Evolutionary conservation across 2,329 filamentous ascomycete genomes (phyloP).

Genomic region (Epichloe sp.): DNA sequence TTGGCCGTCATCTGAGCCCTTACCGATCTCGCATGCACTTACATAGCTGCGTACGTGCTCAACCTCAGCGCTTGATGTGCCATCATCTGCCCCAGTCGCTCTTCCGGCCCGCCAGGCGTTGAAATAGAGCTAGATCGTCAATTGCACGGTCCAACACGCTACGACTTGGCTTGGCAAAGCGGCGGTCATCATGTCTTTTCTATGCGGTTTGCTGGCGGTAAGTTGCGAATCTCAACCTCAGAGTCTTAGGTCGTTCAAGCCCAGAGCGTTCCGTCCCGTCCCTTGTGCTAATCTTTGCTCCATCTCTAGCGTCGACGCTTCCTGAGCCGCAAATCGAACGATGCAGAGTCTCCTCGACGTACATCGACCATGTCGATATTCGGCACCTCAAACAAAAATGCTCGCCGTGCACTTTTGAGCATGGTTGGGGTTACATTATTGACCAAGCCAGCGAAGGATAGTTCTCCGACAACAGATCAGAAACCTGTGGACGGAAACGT

Average conservation of each 20-base stretch:
- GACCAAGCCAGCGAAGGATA: constrained; percentile 11
- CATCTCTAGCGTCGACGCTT: constrained; percentile 9
- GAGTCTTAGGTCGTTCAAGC: background rate
- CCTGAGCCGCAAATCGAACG: constrained; percentile 4
- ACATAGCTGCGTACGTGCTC: background rate
- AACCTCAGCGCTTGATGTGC: background rate
- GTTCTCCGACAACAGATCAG: constrained; percentile 13
- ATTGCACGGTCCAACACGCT: background rate
- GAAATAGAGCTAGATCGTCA: background rate
- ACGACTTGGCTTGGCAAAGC: background rate
- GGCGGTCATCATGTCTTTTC: constrained; percentile 9
- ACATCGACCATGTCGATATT: constrained; percentile 27
- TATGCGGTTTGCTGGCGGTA: constrained; percentile 14
- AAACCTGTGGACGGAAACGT: constrained; percentile 15
- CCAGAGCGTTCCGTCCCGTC: background rate
- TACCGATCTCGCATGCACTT: background rate
- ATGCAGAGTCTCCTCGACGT: constrained; percentile 15
- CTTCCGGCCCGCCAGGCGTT: background rate
- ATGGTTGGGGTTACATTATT: constrained; percentile 23
- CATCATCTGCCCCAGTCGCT: background rate
- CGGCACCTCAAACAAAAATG: constrained; percentile 20
- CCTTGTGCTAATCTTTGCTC: constrained; percentile 3
- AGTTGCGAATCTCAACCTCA: background rate
- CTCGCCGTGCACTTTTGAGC: constrained; percentile 16
- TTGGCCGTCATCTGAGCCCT: background rate